A percentile compares a stretch with the other conserved stretches of the same genome.
Conservation (phyloP, 768 basidiomycete genomes). For the Botryobasidium botryosum region DNA sequence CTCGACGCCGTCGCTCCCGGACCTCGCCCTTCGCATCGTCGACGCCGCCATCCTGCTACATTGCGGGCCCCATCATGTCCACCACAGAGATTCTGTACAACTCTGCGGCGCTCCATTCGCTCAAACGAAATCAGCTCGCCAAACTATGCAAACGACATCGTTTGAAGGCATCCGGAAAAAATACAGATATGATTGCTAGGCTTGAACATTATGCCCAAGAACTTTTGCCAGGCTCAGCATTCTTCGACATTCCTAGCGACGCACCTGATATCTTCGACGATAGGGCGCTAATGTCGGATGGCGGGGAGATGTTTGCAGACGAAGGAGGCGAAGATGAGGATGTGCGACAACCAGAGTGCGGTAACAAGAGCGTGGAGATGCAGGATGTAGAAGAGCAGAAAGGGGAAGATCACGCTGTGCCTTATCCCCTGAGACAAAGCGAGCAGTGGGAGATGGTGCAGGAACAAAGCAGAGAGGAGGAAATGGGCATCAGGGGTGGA, state of each 20-base stretch:
- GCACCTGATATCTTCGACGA: too few species aligned
- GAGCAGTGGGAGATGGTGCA: slow-evolving; percentile 81
- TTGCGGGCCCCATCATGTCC: too few species aligned
- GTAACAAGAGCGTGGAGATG: background rate
- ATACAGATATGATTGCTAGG: slow-evolving; percentile 48
- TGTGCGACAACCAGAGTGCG: slow-evolving; percentile 1
- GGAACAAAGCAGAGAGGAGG: slow-evolving; percentile 33
- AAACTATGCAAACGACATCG: slow-evolving; percentile 73
- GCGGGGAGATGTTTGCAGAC: too few species aligned
- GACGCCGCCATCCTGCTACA: too few species aligned
- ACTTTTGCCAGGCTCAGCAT: slow-evolving; percentile 29
- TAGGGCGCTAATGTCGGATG: too few species aligned
- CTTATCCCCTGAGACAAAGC: slow-evolving; percentile 36
- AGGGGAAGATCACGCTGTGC: too few species aligned
- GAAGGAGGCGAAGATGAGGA: slow-evolving; percentile 18
- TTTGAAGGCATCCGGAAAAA: slow-evolving; percentile 67
- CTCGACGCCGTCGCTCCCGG: too few species aligned
- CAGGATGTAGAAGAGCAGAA: too few species aligned
- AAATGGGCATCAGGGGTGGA: background rate
- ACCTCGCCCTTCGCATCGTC: too few species aligned
- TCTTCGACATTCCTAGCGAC: background rate
- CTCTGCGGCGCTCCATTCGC: slow-evolving; percentile 64
- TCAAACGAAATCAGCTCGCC: slow-evolving; percentile 71
- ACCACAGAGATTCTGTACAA: slow-evolving; percentile 53
- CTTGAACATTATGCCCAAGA: slow-evolving; percentile 49